A percentile compares a stretch with the other conserved stretches of the same genome.
phyloP scores from a whole-genome alignment of 2,329 filamentous ascomycete genomes.

The Chalaropsis thielavioides region DNA sequence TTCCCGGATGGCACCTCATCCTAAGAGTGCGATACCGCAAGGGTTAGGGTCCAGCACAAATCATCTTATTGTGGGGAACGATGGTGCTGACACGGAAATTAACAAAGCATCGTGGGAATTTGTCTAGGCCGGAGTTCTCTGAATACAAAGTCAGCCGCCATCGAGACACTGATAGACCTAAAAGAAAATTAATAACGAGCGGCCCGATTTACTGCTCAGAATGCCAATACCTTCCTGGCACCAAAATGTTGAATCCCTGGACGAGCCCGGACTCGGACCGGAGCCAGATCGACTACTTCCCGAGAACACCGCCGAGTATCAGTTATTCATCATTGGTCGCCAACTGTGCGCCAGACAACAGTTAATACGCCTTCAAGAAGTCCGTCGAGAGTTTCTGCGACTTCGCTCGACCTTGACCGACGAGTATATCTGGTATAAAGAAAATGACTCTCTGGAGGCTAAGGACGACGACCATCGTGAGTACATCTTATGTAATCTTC shows the following conservation, averaged over 20 bases:
- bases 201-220: too few relatives aligned
- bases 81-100: too few relatives aligned
- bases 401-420: constrained; percentile 52
- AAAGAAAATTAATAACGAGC: too few relatives aligned
- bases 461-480: constrained; percentile 45
- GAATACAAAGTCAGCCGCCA: neutral
- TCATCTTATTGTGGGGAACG: too few relatives aligned
- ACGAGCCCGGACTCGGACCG: neutral
- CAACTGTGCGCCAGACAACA: constrained; percentile 39
- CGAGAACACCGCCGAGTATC: constrained; percentile 78
- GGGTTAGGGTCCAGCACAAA: neutral
- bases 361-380: constrained; percentile 51
- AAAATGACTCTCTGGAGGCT: constrained; percentile 56
- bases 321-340: constrained; percentile 55
- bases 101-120: too few relatives aligned
- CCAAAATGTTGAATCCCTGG: neutral
- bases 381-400: constrained; percentile 54
- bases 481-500: constrained; percentile 17
- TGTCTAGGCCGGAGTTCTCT: neutral
- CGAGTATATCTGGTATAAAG: constrained; percentile 91
- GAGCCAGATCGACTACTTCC: constrained; percentile 34
- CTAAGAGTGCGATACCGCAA: neutral
- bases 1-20: too few relatives aligned
- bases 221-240: neutral
- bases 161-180: too few relatives aligned